Evolutionary conservation across 2,329 filamentous ascomycete species (phyloP), one percentile per base, ranked within the genome.

Genomic region (Aureobasidium sp.): DNA sequence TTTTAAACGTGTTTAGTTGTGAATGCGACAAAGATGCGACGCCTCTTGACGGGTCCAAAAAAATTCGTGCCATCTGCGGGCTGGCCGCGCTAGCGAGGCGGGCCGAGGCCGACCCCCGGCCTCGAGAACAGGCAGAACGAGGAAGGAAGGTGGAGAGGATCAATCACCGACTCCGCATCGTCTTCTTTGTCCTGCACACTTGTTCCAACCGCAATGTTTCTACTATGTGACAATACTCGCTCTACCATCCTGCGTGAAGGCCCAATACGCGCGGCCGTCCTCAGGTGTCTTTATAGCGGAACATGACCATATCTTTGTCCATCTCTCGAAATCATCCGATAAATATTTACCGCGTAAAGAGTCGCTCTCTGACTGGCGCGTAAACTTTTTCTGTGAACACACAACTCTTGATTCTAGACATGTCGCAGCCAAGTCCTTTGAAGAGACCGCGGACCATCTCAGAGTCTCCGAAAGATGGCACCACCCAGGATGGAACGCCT

Each of bases 1-100:
- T 70, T 36, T n/a, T 64, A 47, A 14, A 27, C 34, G 53, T 44
- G 12, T 44, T 57, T n/a, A 14, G 52, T 45, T 31, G 53, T 45
- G 41, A 9, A 57, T 57, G 53, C 52, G 53, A 57, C 39, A 57
- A 36, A 44, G 17, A 25, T 36, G 53, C 53, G 53, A 36, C 53
- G 53, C 20, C 36, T 34, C 20, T 37, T 36, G 49, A 22, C 8
- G 34, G 20, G 8, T 53, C 49, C 51, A 55, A 42, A 55, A 52
- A 55, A 55, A 41, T 41, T 41, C 36, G 25, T 55, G 47, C 47
- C 22, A 42, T 42, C 37, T 41, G 51, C 51, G 37, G 51, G 51
- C 22, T 42, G 17, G 2, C 2, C 14, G 37, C 37, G 51, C 37
- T 55, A 55, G 51, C 17, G 17, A 22, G 15, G 25, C 36, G 51